Base-by-base conservation (phyloP, 352 stramenopile genomes). In the Thraustochytrium striatum region DNA sequence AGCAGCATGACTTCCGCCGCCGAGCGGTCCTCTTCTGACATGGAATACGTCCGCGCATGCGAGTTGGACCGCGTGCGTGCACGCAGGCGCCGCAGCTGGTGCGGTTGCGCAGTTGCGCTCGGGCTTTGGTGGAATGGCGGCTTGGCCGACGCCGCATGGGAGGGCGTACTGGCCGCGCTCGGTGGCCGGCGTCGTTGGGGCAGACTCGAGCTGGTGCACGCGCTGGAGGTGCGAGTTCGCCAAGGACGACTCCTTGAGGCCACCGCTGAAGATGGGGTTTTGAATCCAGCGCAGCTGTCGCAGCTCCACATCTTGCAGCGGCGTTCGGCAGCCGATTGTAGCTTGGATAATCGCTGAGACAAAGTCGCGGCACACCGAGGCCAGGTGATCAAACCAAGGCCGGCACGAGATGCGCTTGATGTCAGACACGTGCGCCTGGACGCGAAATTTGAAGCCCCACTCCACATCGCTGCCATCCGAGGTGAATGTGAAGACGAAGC, bases 181-280 rank as follows among this genome's bases (percentile, higher is more conserved):
- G 16, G n/a, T 35, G 41, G 59, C 36, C 38, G 50, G 59, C 59
- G 50, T 70, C 19, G 59, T 28, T 7, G 59, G 59, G 41, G 16
- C 41, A 19, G 59, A 35, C n/a, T 33, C 16, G 36, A 7, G 7
- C n/a, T 32, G 25, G n/a, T 9, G 3, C 58, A 28, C n/a, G 19
- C 8, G 11, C 58, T n/a, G 30, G 33, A 2, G 19, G 11, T 50
- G 58, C 58, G 1, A 32, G 11, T 13, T 72, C 39, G 19, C 21
- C 62, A 25, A 35, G 9, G 35, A 30, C 0, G 39, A 3, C 5
- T 70, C 61, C 11, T n/a, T 8, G 1, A 75, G 50, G 3, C 65
- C 65, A 5, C 65, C 65, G 47, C 65, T 75, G 21, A 75, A n/a
- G 50, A 75, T 75, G 1, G 65, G 65, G 28, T 75, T 75, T 43